Evolutionary conservation across 2,329 filamentous ascomycete species (phyloP).

Genomic region (Xylariaceae sp.): DNA sequence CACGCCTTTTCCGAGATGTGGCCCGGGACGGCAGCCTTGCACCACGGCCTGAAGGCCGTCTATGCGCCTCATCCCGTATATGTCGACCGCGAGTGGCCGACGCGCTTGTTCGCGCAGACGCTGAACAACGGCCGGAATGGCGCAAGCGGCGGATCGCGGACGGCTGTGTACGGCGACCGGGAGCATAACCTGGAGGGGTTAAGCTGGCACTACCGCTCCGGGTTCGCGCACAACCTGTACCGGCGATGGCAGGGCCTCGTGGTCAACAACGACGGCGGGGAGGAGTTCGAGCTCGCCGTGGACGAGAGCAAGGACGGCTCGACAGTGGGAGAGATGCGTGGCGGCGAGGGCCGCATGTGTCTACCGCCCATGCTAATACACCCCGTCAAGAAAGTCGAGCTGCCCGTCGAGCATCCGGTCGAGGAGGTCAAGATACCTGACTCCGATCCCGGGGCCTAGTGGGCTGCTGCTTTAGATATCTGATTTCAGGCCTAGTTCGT

Average conservation of each 20-base stretch:
- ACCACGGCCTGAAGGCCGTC: conserved; percentile 48
- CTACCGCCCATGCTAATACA: conserved; percentile 84
- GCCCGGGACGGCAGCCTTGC: conserved; percentile 79
- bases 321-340: conserved; percentile 48
- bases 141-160: conserved; percentile 65
- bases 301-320: conserved; percentile 47
- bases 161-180: conserved; percentile 71
- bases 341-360: conserved; percentile 82
- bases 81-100: conserved; percentile 81
- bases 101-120: conserved; percentile 66
- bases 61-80: conserved; percentile 72
- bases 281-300: conserved; percentile 63
- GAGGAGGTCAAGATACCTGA: conserved; percentile 41
- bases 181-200: conserved; percentile 86
- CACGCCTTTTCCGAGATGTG: conserved; percentile 97
- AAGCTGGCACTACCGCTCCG: conserved; percentile 87
- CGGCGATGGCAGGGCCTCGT: conserved; percentile 78
- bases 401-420: conserved; percentile 55
- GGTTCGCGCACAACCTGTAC: conserved; percentile 77
- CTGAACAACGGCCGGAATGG: conserved; percentile 78
- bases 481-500: too few species aligned
- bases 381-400: conserved; percentile 72
- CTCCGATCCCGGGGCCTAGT: conserved; percentile 45
- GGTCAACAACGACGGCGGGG: conserved; percentile 72
- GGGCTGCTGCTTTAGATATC: background rate